These are phyloP conservation scores for Colletotrichum sp. DNA, from an alignment of 2,329 filamentous ascomycete species.

Conservation along the genomic window DNA sequence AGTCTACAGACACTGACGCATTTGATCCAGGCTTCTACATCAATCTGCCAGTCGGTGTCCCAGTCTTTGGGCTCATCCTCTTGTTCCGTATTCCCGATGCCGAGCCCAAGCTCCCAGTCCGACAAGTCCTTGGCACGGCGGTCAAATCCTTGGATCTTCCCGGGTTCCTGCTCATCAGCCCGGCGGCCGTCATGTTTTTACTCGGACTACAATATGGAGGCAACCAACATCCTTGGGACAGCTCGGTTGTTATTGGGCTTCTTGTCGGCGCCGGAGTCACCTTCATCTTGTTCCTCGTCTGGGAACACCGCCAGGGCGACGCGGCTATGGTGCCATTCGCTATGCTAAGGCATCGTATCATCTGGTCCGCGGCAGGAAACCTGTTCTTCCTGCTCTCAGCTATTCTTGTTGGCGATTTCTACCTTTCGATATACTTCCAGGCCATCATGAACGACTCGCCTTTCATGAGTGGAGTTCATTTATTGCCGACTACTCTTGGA, in stretches of 20 bases:
- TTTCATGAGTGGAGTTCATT: slow-evolving; percentile 30
- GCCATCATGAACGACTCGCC: slow-evolving; percentile 35
- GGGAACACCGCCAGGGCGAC: slow-evolving; percentile 49
- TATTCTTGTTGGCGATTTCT: slow-evolving; percentile 51
- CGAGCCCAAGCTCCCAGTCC: background rate
- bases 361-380: slow-evolving; percentile 45
- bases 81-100: slow-evolving; percentile 26
- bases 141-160: slow-evolving; percentile 38
- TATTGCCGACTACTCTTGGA: slow-evolving; percentile 28
- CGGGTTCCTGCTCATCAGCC: slow-evolving; percentile 47
- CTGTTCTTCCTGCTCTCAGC: slow-evolving; percentile 47
- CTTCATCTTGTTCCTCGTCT: slow-evolving; percentile 39
- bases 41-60: slow-evolving; percentile 27
- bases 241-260: slow-evolving; percentile 40
- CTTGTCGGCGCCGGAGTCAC: slow-evolving; percentile 40
- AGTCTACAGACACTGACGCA: background rate
- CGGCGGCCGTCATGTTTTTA: slow-evolving; percentile 43
- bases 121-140: background rate
- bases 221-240: slow-evolving; percentile 43
- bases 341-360: slow-evolving; percentile 45
- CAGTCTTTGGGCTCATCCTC: slow-evolving; percentile 11
- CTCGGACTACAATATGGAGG: slow-evolving; percentile 50
- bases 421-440: slow-evolving; percentile 58
- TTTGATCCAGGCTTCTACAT: slow-evolving; percentile 26
- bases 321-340: slow-evolving; percentile 54